phyloP scores from a whole-genome alignment of 805 yeast species.

The Candida qinlingensis region DNA sequence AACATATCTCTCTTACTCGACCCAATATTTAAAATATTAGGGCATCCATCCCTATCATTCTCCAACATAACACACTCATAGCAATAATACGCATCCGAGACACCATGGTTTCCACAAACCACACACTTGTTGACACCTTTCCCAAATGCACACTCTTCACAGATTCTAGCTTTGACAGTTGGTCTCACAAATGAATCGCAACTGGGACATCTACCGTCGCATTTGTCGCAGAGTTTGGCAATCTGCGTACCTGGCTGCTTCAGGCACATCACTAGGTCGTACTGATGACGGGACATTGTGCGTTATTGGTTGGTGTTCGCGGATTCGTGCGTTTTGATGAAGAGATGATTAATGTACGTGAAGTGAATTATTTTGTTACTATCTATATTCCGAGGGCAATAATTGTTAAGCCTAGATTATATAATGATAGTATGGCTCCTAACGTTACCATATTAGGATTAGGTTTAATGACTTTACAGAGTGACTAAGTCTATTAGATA shows the following conservation, averaged over 20 bases:
- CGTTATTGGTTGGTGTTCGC: too few relatives aligned
- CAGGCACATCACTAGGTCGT: conserved; percentile 77
- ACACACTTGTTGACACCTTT: conserved; percentile 60
- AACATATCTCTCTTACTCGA: conserved; percentile 63
- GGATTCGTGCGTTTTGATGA: too few relatives aligned
- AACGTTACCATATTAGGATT: too few relatives aligned
- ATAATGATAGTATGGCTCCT: too few relatives aligned
- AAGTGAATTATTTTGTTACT: neutral
- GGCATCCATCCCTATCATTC: conserved; percentile 89
- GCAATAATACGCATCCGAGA: conserved; percentile 75
- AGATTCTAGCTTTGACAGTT: conserved; percentile 57
- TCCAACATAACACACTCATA: conserved; percentile 77
- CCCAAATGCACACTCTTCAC: conserved; percentile 84
- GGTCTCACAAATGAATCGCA: conserved; percentile 86
- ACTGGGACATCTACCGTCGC: conserved; percentile 88
- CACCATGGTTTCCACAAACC: conserved; percentile 67
- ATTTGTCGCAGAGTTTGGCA: conserved; percentile 74
- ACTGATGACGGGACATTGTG: conserved; percentile 82
- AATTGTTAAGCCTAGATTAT: too few relatives aligned
- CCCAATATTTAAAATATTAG: conserved; percentile 76
- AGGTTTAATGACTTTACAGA: too few relatives aligned
- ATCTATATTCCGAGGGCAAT: neutral
- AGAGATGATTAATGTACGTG: too few relatives aligned
- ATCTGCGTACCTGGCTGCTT: conserved; percentile 73
- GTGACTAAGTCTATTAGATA: too few relatives aligned